Conservation (phyloP, 306 rosid genomes). For the Quercus wislizeni region DNA sequence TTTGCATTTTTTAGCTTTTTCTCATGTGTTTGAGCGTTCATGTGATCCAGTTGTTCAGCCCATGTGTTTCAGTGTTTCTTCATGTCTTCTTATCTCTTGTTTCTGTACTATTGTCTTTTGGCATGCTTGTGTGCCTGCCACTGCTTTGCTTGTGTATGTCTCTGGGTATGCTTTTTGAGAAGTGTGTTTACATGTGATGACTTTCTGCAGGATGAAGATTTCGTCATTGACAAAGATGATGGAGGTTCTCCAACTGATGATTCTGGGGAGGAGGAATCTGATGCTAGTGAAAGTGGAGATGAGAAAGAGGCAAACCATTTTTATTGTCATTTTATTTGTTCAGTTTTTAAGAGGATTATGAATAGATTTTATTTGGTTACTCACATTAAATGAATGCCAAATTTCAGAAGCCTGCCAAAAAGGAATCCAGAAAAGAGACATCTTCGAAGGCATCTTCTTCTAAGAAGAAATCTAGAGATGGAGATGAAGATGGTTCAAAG, state of each 20-base stretch:
- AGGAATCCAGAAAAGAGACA: constrained; percentile 73
- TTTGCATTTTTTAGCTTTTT: background rate
- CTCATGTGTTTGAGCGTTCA: background rate
- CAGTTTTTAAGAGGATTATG: background rate
- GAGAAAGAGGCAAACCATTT: constrained; percentile 70
- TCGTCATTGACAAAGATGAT: constrained; percentile 82
- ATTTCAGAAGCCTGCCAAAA: constrained; percentile 84
- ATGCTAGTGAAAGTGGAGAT: constrained; percentile 69
- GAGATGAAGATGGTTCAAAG: constrained; percentile 73
- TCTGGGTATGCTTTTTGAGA: constrained; percentile 8
- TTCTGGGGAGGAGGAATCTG: constrained; percentile 89
- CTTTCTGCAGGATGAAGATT: constrained; percentile 76
- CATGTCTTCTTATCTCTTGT: background rate
- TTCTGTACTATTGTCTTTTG: background rate
- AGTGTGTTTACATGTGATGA: constrained; percentile 18
- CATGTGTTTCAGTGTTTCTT: background rate
- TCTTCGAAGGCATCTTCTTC: constrained; percentile 81
- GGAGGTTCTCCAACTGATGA: constrained; percentile 96
- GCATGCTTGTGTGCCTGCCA: background rate
- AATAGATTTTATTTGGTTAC: background rate
- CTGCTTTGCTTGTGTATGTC: background rate
- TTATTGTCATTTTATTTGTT: background rate
- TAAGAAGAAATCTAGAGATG: constrained; percentile 74
- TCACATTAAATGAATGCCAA: constrained; percentile 19
- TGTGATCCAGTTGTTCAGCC: background rate